Percentiles rank a stretch among this genome's conserved stretches.
Evolutionary conservation across 2,329 filamentous ascomycete species (phyloP).

Genomic region (Cercospora sojina): DNA sequence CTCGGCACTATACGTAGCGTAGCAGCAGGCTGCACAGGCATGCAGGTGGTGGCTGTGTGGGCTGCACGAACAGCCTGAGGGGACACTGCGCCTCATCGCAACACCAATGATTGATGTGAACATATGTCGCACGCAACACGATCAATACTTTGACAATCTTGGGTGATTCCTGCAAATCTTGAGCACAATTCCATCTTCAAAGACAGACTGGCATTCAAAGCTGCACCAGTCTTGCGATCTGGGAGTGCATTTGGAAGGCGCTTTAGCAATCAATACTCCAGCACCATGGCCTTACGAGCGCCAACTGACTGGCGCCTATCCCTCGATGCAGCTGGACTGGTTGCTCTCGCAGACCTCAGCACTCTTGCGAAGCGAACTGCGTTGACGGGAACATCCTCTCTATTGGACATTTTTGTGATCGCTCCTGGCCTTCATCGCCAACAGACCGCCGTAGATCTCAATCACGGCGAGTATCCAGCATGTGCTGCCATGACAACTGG

Average conservation of each 20-base stretch:
- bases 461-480: constrained; percentile 44
- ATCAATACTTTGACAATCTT: no score
- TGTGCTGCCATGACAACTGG: constrained; percentile 46
- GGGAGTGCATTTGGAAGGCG: no score
- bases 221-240: background rate
- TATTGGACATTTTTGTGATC: constrained; percentile 58
- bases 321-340: constrained; percentile 50
- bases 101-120: background rate
- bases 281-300: background rate
- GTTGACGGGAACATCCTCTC: constrained; percentile 56
- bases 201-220: background rate
- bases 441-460: constrained; percentile 52
- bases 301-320: background rate
- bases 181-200: background rate
- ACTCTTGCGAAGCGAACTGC: constrained; percentile 58
- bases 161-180: background rate
- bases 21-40: background rate
- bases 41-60: background rate
- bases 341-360: constrained; percentile 60
- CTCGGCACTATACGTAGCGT: background rate
- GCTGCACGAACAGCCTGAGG: background rate
- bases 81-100: background rate
- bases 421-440: constrained; percentile 63
- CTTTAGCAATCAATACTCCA: background rate
- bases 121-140: no score